Percentiles rank a stretch among this genome's conserved stretches.
phyloP scores from a whole-genome alignment of 371 early-diverging fungal genomes.

The Mortierella sp. region DNA sequence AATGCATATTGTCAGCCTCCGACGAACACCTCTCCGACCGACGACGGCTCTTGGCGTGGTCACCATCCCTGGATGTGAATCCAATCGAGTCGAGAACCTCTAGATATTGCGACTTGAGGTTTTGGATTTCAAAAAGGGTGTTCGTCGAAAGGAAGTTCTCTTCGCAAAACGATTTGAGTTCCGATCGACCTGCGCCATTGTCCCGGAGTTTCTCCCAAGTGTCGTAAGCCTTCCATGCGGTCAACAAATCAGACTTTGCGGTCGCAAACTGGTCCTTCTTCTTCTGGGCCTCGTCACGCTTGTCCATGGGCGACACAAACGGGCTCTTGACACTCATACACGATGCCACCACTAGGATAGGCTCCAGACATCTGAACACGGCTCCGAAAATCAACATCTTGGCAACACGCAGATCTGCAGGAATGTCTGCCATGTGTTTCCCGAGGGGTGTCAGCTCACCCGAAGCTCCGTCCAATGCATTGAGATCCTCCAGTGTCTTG shows the following conservation, averaged over 20 bases:
- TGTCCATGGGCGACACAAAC: constrained; percentile 77
- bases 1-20: constrained; percentile 59
- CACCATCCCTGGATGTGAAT: constrained; percentile 58
- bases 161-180: constrained; percentile 66
- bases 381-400: constrained; percentile 90
- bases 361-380: constrained; percentile 86
- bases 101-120: constrained; percentile 68
- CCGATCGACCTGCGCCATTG: constrained; percentile 52
- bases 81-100: constrained; percentile 77
- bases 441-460: constrained; percentile 91
- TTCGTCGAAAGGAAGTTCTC: constrained; percentile 76
- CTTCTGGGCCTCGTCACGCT: constrained; percentile 73
- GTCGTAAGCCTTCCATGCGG: constrained; percentile 77
- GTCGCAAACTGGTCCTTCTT: constrained; percentile 68
- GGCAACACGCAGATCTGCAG: constrained; percentile 91
- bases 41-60: constrained; percentile 40
- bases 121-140: constrained; percentile 64
- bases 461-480: constrained; percentile 67
- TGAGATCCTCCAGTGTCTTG: constrained; percentile 67
- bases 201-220: constrained; percentile 67
- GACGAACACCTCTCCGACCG: constrained; percentile 52
- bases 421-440: constrained; percentile 88
- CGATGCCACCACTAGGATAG: constrained; percentile 87
- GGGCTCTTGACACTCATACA: constrained; percentile 82
- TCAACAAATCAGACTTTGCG: constrained; percentile 78